Conservation (phyloP, 352 stramenopile species). For the Elongisporangium prolatum region DNA sequence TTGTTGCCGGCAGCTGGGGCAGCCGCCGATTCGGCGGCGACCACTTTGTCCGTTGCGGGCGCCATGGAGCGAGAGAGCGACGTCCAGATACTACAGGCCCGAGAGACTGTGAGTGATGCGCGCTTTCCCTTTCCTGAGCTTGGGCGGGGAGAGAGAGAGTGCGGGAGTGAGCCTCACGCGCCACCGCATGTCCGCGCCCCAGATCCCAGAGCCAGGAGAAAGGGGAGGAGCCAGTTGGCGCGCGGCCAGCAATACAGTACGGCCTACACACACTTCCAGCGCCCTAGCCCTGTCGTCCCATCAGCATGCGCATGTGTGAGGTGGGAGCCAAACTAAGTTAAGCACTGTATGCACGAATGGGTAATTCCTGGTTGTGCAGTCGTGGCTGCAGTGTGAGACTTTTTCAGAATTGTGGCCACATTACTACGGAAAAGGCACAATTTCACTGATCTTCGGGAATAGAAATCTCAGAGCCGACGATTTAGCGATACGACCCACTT, state of each 20-base stretch:
- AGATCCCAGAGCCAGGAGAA: neutral
- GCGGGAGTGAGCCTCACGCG: neutral
- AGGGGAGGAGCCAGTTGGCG: neutral
- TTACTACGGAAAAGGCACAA: neutral
- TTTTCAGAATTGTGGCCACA: neutral
- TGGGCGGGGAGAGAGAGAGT: neutral
- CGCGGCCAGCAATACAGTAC: neutral
- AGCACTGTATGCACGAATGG: neutral
- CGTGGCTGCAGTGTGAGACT: neutral
- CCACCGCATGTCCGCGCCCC: neutral
- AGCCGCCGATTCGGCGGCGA: slow-evolving; percentile 13
- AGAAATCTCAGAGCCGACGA: neutral
- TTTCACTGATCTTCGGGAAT: neutral
- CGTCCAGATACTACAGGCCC: neutral
- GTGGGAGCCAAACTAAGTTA: neutral
- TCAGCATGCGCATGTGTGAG: neutral
- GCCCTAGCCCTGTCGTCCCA: neutral
- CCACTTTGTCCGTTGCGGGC: slow-evolving; percentile 61
- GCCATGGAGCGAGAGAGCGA: slow-evolving; percentile 30
- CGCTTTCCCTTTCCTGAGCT: neutral
- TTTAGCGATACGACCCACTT: neutral
- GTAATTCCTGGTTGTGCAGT: neutral
- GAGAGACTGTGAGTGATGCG: neutral
- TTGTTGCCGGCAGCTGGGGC: slow-evolving; percentile 28
- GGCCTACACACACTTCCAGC: neutral